Percentiles rank a stretch among this genome's conserved stretches.
phyloP scores from a whole-genome alignment of 2,329 filamentous ascomycete genomes.

The Parastagonospora avenae region DNA sequence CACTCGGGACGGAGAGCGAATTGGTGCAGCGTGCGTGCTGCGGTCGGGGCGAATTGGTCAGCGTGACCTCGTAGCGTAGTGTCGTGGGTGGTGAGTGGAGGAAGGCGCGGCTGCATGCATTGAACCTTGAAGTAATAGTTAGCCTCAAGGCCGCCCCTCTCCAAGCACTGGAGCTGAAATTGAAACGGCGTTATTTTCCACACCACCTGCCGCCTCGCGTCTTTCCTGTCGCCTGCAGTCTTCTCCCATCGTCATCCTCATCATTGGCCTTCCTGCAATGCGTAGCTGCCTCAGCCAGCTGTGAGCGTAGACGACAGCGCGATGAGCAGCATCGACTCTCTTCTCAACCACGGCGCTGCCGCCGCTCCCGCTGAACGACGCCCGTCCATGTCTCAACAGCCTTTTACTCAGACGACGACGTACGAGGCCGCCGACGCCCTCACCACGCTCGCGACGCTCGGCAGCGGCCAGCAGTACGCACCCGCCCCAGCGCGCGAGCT shows the following conservation, averaged over 20 bases:
- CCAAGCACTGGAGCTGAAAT: conserved; percentile 8
- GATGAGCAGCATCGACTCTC: conserved; percentile 44
- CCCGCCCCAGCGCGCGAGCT: conserved; percentile 30
- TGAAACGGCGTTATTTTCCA: conserved; percentile 19
- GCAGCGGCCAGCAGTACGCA: conserved; percentile 39
- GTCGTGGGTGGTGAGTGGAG: too few relatives aligned
- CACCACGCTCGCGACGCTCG: conserved; percentile 41
- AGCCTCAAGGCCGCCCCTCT: conserved; percentile 10
- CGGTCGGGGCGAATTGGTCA: too few relatives aligned
- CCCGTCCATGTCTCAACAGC: conserved; percentile 13
- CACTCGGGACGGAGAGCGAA: too few relatives aligned
- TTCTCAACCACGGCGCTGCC: conserved; percentile 42
- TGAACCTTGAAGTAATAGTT: not conserved
- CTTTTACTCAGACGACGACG: conserved; percentile 25
- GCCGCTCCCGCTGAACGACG: conserved; percentile 16
- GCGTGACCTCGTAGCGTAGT: too few relatives aligned
- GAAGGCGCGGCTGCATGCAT: too few relatives aligned
- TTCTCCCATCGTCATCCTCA: not conserved
- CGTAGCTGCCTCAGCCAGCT: conserved; percentile 1
- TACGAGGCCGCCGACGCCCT: conserved; percentile 50
- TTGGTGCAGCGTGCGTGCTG: too few relatives aligned
- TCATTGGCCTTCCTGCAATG: conserved; percentile 9
- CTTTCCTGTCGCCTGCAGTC: conserved; percentile 1
- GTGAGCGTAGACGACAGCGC: conserved; percentile 5
- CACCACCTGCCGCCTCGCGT: conserved; percentile 9